Conservation (phyloP, 2,329 filamentous ascomycete genomes). For the Clathrospora elynae region DNA sequence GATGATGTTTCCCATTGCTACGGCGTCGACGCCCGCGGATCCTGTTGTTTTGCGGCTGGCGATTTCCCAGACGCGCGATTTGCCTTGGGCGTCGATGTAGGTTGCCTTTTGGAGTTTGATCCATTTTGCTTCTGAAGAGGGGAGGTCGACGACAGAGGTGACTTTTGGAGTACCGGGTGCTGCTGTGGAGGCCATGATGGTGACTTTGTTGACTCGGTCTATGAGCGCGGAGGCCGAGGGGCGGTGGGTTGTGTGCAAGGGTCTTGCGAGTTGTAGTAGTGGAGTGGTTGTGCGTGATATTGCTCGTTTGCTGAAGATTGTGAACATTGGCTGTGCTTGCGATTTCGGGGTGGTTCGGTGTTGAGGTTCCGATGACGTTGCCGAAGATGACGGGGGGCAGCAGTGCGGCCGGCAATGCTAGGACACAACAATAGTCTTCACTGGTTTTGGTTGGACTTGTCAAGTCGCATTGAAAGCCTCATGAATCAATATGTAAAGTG, state of each 20-base stretch:
- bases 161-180: conserved; percentile 20
- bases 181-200: conserved; percentile 11
- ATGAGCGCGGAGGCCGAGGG: conserved; percentile 6
- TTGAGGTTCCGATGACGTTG: conserved; percentile 10
- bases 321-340: conserved; percentile 8
- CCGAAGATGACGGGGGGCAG: neutral
- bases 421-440: too few relatives aligned
- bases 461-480: too few relatives aligned
- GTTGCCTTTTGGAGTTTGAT: conserved; percentile 45
- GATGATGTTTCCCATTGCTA: conserved; percentile 73
- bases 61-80: conserved; percentile 68
- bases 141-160: conserved; percentile 28
- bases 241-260: neutral
- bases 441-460: too few relatives aligned
- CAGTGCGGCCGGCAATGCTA: too few relatives aligned
- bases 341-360: conserved; percentile 1
- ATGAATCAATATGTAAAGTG: too few relatives aligned
- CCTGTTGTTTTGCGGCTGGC: conserved; percentile 68
- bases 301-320: neutral
- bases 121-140: conserved; percentile 35
- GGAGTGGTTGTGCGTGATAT: conserved; percentile 1
- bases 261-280: neutral
- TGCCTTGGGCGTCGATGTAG: conserved; percentile 66
- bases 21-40: conserved; percentile 62
- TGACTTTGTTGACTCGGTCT: conserved; percentile 13